Percentiles rank a stretch among this genome's conserved stretches.
These are phyloP conservation scores for Beauveria varroae DNA, from an alignment of 2,329 filamentous ascomycete species.

Conservation along the genomic window DNA sequence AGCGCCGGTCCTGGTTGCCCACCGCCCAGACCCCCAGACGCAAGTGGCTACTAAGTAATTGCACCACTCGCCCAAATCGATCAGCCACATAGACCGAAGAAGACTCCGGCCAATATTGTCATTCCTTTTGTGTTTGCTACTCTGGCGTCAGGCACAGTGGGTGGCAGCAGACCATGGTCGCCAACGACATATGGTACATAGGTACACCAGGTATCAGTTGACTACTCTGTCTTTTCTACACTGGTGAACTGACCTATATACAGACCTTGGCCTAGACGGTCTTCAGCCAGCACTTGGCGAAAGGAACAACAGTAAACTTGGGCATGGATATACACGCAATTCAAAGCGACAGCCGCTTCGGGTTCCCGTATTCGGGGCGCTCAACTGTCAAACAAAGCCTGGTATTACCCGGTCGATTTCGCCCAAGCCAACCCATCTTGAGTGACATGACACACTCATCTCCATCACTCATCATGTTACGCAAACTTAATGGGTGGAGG, in stretches of 20 bases:
- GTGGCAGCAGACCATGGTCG: neutral
- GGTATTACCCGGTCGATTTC: neutral
- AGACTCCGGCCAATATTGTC: neutral
- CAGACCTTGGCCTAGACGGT: constrained; percentile 35
- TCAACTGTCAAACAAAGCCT: neutral
- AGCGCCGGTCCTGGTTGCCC: neutral
- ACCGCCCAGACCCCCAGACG: neutral
- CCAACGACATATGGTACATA: neutral
- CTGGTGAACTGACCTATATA: neutral
- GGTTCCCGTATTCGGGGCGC: neutral
- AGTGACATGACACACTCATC: no score
- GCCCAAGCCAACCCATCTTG: neutral
- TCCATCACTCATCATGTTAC: neutral
- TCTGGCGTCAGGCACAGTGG: neutral
- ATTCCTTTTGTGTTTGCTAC: neutral
- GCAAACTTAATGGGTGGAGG: neutral
- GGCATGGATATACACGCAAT: neutral
- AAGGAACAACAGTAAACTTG: constrained; percentile 17
- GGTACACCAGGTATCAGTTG: neutral
- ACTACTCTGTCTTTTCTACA: neutral
- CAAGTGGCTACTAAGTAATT: neutral
- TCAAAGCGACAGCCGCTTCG: neutral
- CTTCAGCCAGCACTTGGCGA: constrained; percentile 36
- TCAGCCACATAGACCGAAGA: neutral
- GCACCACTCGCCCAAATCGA: neutral